These are phyloP conservation scores for Aspergillus candidus DNA, from an alignment of 2,329 filamentous ascomycete genomes.

Conservation along the genomic window DNA sequence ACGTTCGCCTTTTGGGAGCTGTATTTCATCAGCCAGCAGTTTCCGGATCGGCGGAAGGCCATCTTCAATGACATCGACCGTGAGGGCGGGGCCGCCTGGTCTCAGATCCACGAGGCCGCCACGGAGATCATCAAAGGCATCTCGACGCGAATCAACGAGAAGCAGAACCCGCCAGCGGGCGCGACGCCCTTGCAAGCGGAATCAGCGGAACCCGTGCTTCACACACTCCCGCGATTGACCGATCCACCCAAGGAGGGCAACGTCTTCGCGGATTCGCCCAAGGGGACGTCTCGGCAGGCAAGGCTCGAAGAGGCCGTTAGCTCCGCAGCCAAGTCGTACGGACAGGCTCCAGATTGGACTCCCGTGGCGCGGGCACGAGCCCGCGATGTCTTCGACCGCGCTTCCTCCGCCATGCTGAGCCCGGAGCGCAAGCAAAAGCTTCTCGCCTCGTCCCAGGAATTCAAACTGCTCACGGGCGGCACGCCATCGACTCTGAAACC, in stretches of 20 bases:
- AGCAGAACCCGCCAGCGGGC: conserved; percentile 43
- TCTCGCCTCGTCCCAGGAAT: conserved; percentile 31
- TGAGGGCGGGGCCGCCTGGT: conserved; percentile 71
- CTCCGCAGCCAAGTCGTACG: conserved; percentile 43
- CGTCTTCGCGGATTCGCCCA: conserved; percentile 40
- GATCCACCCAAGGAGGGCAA: conserved; percentile 44
- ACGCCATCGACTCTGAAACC: conserved; percentile 37
- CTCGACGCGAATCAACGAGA: conserved; percentile 59
- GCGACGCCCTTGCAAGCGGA: conserved; percentile 36
- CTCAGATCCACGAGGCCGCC: conserved; percentile 66
- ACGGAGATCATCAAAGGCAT: conserved; percentile 64
- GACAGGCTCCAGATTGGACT: conserved; percentile 40
- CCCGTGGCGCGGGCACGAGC: conserved; percentile 34
- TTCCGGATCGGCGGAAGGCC: conserved; percentile 66
- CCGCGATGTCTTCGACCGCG: conserved; percentile 34
- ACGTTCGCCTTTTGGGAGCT: conserved; percentile 91
- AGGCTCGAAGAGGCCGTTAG: conserved; percentile 39
- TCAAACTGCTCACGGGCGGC: conserved; percentile 30
- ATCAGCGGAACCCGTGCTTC: conserved; percentile 36
- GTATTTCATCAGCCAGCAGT: conserved; percentile 68
- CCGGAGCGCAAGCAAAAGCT: conserved; percentile 36
- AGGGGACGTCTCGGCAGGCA: conserved; percentile 30
- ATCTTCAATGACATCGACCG: conserved; percentile 87
- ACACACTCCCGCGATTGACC: conserved; percentile 46
- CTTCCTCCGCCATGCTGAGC: conserved; percentile 34